A percentile compares a stretch with the other conserved stretches of the same genome.
Conservation (phyloP, 495 filamentous ascomycete species). For the Hypoxylon perforatum region DNA sequence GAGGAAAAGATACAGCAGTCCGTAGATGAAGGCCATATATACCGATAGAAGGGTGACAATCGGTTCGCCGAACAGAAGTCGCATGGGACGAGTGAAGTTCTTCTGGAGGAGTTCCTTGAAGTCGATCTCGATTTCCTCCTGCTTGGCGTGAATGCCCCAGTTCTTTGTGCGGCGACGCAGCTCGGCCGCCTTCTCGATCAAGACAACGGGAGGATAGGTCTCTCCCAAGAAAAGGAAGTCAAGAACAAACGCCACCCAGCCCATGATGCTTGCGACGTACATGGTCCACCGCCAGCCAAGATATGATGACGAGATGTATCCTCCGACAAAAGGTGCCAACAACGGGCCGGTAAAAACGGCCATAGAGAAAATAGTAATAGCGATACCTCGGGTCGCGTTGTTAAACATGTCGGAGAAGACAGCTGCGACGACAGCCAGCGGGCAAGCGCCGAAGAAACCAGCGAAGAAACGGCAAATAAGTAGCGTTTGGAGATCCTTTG, state of each 20-base stretch:
- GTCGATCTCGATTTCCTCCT: constrained; percentile 92
- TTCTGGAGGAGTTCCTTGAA: constrained; percentile 80
- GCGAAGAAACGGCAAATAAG: constrained; percentile 87
- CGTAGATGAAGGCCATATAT: constrained; percentile 87
- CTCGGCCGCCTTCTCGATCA: constrained; percentile 79
- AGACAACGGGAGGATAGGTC: constrained; percentile 84
- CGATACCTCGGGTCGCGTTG: constrained; percentile 79
- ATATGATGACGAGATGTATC: constrained; percentile 78
- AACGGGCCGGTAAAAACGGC: constrained; percentile 86
- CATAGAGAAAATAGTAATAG: constrained; percentile 85
- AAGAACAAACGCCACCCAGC: constrained; percentile 74
- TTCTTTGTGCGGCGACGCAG: constrained; percentile 85
- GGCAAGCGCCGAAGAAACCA: constrained; percentile 80
- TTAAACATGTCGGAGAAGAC: constrained; percentile 91
- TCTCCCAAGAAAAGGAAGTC: constrained; percentile 80
- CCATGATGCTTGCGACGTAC: constrained; percentile 79
- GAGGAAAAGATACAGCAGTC: constrained; percentile 82
- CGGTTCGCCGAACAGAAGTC: constrained; percentile 82
- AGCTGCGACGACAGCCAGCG: constrained; percentile 84
- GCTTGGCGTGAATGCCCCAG: constrained; percentile 94
- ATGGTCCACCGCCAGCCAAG: constrained; percentile 90
- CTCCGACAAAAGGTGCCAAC: constrained; percentile 84
- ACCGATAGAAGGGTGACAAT: constrained; percentile 79
- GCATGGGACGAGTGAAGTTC: constrained; percentile 84
- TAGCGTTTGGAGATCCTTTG: constrained; percentile 84